A percentile compares a stretch with the other conserved stretches of the same genome.
Conservation (phyloP, 2,329 filamentous ascomycete genomes). For the Atkinsonella texensis region DNA sequence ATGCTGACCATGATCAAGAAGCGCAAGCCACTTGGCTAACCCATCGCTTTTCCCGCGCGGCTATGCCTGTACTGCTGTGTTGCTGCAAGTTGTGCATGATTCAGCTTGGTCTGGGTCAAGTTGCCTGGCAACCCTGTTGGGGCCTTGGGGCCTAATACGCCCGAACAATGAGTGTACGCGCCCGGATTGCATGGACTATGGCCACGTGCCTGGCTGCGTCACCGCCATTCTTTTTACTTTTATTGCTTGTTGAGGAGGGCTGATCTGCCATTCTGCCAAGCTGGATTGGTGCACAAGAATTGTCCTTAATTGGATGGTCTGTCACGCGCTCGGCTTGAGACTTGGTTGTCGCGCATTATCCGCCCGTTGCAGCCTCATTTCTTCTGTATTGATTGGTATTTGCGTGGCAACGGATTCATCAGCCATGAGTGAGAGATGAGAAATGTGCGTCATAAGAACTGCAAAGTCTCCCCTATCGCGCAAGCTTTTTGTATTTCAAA, state of each 20-base stretch:
- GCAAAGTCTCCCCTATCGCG: slow-evolving; percentile 7
- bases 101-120: not conserved
- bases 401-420: not conserved
- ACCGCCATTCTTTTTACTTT: no score
- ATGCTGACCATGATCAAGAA: not conserved
- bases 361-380: no score
- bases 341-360: no score
- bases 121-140: not conserved
- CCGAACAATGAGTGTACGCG: not conserved
- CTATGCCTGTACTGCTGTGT: not conserved
- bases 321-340: no score
- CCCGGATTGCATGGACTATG: not conserved
- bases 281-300: no score
- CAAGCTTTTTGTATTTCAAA: slow-evolving; percentile 7
- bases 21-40: slow-evolving; percentile 1
- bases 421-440: not conserved
- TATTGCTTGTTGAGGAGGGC: no score
- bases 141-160: not conserved
- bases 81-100: no score
- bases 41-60: not conserved
- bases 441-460: not conserved
- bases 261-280: no score
- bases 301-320: no score
- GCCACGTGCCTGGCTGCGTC: not conserved
- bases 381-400: no score